Evolutionary conservation across 2,329 filamentous ascomycete species (phyloP).

Genomic region (Scolecobasidium constrictum): DNA sequence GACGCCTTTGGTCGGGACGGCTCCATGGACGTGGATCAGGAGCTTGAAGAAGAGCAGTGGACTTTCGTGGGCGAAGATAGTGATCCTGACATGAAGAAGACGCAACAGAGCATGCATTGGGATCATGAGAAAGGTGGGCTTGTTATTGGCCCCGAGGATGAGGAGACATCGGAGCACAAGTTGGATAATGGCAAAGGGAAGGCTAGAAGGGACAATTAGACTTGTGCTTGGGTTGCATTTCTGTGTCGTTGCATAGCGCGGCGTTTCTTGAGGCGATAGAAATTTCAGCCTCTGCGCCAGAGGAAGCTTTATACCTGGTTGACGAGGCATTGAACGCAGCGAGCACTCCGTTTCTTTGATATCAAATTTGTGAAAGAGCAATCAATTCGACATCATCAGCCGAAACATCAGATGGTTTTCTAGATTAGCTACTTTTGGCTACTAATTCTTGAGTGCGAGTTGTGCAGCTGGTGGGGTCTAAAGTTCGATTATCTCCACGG

Average conservation of each 20-base stretch:
- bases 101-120: not conserved
- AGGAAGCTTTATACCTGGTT: too few species aligned
- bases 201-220: not conserved
- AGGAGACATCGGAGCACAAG: not conserved
- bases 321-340: too few species aligned
- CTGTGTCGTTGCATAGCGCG: not conserved
- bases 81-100: slow-evolving; percentile 22
- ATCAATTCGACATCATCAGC: too few species aligned
- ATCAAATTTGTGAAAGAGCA: too few species aligned
- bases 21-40: slow-evolving; percentile 11
- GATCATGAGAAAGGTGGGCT: not conserved
- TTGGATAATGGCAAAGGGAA: not conserved
- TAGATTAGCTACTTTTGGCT: too few species aligned
- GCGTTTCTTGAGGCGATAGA: not conserved
- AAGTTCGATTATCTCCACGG: too few species aligned
- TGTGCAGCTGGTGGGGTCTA: too few species aligned
- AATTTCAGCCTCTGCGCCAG: too few species aligned
- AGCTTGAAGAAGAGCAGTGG: slow-evolving; percentile 41
- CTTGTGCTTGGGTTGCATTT: not conserved
- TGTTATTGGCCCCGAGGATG: not conserved
- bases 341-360: too few species aligned
- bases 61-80: slow-evolving; percentile 63
- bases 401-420: too few species aligned
- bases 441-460: too few species aligned
- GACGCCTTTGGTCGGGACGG: slow-evolving; percentile 12